Base-by-base conservation (phyloP, 805 yeast genomes). In the Groenewaldozyma salmanticensis region DNA sequence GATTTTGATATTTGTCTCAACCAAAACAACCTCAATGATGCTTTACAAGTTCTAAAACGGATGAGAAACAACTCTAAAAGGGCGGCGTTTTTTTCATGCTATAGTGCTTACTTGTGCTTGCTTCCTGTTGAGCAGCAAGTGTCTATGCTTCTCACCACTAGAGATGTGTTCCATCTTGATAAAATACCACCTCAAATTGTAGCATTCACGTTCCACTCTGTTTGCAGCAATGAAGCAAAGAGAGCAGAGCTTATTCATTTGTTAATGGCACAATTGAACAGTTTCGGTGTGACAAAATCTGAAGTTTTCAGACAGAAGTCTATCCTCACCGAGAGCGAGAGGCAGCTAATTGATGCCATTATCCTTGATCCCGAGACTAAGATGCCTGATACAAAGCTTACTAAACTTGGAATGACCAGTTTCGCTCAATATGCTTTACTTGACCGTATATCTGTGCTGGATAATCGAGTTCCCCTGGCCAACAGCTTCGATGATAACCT, bases 171-270 rank as follows among this genome's bases (percentile, higher is more conserved):
- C n/a, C 7, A 6, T n/a, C 13, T 21, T 5, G 11, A n/a, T 31
- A 31, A 16, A 27, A 22, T 38, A 13, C 44, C 42, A n/a, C 15
- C 42, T 4, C 16, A 27, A 21, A 21, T 31, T n/a, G 32, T 39
- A 11, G 49, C 49, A n/a, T 37, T 22, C 27, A 27, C 34, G n/a
- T 18, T 45, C 36, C 49, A 45, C 27, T 20, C 31, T n/a, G 38
- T 43, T 9, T 43, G 46, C 33, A 15, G 5, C 15, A 9, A 17
- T 18, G 21, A 31, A 16, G 40, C 4, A 9, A 21, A 13, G 21
- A 32, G 36, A 6, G 22, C 17, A 15, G 36, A 32, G 33, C 15
- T 33, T 15, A 24, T 44, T 11, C 7, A n/a, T 16, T 35, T 13
- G 31, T 20, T 16, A 13, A 20, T 45, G 41, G 46, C 31, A 31